Conservation (phyloP, 2,329 filamentous ascomycete genomes). For the Trichoderma atroviride region DNA sequence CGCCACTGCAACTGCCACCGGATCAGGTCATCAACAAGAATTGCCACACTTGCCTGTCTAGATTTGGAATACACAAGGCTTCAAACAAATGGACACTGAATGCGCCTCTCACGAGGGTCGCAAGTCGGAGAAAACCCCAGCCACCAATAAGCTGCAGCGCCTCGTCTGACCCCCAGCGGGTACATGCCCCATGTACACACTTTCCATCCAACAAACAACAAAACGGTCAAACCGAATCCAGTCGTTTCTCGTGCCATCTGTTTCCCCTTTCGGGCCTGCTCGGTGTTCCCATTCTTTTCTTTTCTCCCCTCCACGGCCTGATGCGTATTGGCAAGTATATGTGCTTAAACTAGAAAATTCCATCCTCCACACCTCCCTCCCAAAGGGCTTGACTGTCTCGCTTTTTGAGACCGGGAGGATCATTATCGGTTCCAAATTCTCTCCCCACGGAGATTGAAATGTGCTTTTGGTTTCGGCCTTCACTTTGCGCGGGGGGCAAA, state of each 20-base stretch:
- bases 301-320: background rate
- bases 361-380: background rate
- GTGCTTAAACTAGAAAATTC: background rate
- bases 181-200: conserved; percentile 2
- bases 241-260: background rate
- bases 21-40: background rate
- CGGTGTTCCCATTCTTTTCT: background rate
- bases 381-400: background rate
- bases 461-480: background rate
- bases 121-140: background rate
- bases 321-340: background rate
- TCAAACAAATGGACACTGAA: background rate
- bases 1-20: background rate
- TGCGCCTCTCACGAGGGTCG: conserved; percentile 2
- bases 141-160: conserved; percentile 15
- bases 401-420: conserved; percentile 21
- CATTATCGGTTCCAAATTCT: background rate
- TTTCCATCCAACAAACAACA: background rate
- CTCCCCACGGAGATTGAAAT: background rate
- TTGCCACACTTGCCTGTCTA: background rate
- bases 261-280: conserved; percentile 14
- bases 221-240: background rate
- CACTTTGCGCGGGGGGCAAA: background rate
- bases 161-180: background rate
- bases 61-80: background rate